Evolutionary conservation across 176 grass and related monocot species (phyloP).

Genomic region (Carex kokanica): DNA sequence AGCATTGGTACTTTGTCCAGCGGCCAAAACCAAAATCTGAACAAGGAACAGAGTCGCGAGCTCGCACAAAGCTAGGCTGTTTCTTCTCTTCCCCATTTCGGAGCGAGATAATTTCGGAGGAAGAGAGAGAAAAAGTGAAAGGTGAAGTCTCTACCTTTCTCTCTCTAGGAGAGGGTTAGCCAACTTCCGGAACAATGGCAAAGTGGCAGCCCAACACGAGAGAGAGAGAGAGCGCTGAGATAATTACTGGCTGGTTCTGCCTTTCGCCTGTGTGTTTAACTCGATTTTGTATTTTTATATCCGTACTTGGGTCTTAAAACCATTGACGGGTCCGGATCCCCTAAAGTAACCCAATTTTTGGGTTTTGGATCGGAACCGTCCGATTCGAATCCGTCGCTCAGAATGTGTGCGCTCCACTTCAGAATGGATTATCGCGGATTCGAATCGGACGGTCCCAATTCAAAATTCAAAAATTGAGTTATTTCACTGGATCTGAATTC

Average conservation of each 20-base stretch:
- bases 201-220: constrained; percentile 8
- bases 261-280: neutral
- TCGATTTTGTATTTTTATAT: constrained; percentile 11
- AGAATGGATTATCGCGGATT: no score
- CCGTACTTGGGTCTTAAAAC: neutral
- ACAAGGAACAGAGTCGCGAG: constrained; percentile 17
- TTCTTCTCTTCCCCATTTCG: constrained; percentile 30
- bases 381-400: no score
- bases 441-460: no score
- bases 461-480: no score
- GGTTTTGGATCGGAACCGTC: no score
- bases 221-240: constrained; percentile 16
- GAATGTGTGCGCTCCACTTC: no score
- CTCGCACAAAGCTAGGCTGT: neutral
- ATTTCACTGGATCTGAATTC: no score
- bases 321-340: neutral
- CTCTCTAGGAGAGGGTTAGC: neutral
- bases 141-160: constrained; percentile 13
- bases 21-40: constrained; percentile 29
- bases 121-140: neutral
- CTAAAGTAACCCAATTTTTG: no score
- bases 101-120: no score
- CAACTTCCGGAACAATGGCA: constrained; percentile 21
- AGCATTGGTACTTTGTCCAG: constrained; percentile 20
- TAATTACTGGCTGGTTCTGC: neutral